Conservation (phyloP, 2,329 filamentous ascomycete species). For the Tricladium varicosporioides region DNA sequence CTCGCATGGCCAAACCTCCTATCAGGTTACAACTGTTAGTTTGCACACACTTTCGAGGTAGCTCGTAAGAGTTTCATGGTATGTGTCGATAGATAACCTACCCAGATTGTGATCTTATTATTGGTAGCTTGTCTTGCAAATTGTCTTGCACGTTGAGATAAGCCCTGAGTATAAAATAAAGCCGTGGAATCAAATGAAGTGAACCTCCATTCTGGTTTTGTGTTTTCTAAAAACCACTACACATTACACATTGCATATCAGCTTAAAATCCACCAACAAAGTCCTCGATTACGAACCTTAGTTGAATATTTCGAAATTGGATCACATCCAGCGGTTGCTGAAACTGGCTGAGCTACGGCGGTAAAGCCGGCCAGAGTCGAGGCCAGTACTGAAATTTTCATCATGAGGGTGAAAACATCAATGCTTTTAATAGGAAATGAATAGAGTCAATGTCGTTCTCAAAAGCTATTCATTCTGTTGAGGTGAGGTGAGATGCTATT, state of each 20-base stretch:
- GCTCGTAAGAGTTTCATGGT: not conserved
- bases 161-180: constrained; percentile 9
- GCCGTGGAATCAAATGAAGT: constrained; percentile 4
- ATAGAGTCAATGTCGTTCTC: too few relatives aligned
- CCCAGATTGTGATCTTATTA: constrained; percentile 12
- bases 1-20: constrained; percentile 13
- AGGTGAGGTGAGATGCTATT: too few relatives aligned
- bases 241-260: not conserved
- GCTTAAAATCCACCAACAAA: not conserved
- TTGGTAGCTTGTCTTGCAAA: constrained; percentile 2
- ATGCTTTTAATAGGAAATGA: too few relatives aligned
- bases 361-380: too few relatives aligned
- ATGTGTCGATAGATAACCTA: not conserved
- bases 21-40: not conserved
- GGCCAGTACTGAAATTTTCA: too few relatives aligned
- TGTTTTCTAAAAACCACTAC: constrained; percentile 11
- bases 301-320: constrained; percentile 1
- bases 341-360: too few relatives aligned
- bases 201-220: constrained; percentile 5
- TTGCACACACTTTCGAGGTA: too few relatives aligned
- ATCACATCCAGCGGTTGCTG: not conserved
- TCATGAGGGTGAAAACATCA: too few relatives aligned
- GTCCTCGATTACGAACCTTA: not conserved
- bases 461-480: too few relatives aligned
- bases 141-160: constrained; percentile 3